A percentile compares a stretch with the other conserved stretches of the same genome.
Conservation (phyloP, 192 early-diverging fungal genomes). For the Mortierella antarctica region DNA sequence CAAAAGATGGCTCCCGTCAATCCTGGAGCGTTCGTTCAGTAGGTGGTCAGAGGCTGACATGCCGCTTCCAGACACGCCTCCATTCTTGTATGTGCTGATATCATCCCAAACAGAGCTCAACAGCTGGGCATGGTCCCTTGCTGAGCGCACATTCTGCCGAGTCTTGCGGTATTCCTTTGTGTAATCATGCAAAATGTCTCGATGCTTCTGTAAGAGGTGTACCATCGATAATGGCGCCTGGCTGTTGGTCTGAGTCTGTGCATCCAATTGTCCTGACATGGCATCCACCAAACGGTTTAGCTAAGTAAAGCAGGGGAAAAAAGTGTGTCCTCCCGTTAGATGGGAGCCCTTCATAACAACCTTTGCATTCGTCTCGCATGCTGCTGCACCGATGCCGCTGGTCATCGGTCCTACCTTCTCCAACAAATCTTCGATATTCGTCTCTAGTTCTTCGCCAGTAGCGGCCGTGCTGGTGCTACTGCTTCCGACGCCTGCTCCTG, state of each 20-base stretch:
- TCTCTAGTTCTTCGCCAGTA: constrained; percentile 55
- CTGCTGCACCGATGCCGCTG: no score
- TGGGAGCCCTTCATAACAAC: no score
- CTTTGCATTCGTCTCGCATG: no score
- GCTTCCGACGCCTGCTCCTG: neutral
- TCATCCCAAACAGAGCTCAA: constrained; percentile 72
- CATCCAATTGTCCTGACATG: constrained; percentile 74
- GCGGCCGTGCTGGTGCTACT: constrained; percentile 19
- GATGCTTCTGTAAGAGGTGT: constrained; percentile 79
- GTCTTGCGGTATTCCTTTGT: constrained; percentile 81
- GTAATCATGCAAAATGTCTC: constrained; percentile 83
- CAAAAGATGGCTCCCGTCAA: constrained; percentile 78
- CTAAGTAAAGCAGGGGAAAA: constrained; percentile 35
- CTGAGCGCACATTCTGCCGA: constrained; percentile 70
- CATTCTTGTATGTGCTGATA: constrained; percentile 54
- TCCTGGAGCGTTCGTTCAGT: constrained; percentile 73
- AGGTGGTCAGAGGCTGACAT: constrained; percentile 68
- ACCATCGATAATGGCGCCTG: constrained; percentile 74
- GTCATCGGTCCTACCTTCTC: constrained; percentile 59
- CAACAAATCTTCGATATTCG: constrained; percentile 70
- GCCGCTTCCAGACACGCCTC: constrained; percentile 8
- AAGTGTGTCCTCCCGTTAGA: neutral
- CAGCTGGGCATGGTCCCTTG: constrained; percentile 76
- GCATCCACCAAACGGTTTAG: constrained; percentile 66
- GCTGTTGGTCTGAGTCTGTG: constrained; percentile 45